Conservation (phyloP, 2,329 filamentous ascomycete species). For the Pseudopithomyces chartarum region DNA sequence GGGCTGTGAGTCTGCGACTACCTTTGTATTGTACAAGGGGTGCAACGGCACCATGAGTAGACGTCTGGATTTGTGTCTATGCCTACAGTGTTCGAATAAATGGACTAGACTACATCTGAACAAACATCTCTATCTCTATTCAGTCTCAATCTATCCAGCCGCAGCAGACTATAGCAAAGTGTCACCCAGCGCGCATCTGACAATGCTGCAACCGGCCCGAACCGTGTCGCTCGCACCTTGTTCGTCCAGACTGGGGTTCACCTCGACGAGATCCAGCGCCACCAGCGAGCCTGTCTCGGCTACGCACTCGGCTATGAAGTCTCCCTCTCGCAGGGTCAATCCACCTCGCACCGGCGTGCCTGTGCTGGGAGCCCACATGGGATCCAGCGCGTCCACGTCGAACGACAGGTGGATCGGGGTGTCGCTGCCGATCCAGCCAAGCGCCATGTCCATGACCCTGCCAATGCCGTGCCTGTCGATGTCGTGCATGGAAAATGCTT, state of each 20-base stretch:
- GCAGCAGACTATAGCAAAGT: conserved; percentile 70
- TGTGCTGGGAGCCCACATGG: conserved; percentile 93
- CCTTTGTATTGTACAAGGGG: too few species aligned
- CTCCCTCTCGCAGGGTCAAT: conserved; percentile 89
- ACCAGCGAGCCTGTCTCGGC: conserved; percentile 61
- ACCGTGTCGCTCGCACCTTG: conserved; percentile 83
- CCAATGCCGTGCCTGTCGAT: conserved; percentile 95
- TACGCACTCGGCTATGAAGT: conserved; percentile 84
- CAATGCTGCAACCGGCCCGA: conserved; percentile 85
- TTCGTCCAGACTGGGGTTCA: conserved; percentile 56
- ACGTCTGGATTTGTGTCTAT: too few species aligned
- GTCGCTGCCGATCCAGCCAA: conserved; percentile 91
- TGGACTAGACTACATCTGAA: too few species aligned
- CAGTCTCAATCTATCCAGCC: background rate
- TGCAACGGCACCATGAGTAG: too few species aligned
- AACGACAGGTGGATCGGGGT: conserved; percentile 97
- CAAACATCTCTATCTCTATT: too few species aligned
- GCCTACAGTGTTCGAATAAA: too few species aligned
- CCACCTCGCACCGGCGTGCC: conserved; percentile 94
- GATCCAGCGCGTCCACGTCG: conserved; percentile 94
- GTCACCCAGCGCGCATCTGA: conserved; percentile 90
- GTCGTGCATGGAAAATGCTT: conserved; percentile 98
- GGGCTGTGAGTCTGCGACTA: too few species aligned
- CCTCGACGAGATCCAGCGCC: conserved; percentile 62
- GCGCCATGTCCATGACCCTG: conserved; percentile 96